Evolutionary conservation across 305 asterid genomes (phyloP).

Genomic region (Rubia balearica): DNA sequence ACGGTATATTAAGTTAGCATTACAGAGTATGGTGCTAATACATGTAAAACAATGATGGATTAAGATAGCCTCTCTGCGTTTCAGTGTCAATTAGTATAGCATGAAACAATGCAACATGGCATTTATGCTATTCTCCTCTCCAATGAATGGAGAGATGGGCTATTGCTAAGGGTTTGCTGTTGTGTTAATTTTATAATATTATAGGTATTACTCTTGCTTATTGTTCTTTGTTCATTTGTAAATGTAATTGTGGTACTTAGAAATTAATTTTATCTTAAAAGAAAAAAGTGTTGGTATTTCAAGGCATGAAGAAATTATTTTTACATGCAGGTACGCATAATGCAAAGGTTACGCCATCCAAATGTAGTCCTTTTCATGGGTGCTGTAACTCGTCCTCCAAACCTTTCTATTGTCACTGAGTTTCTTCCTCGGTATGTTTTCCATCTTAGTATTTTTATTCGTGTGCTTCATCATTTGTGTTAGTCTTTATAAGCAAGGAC

Average conservation of each 20-base stretch:
- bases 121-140: background rate
- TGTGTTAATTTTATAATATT: background rate
- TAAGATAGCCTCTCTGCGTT: background rate
- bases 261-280: background rate
- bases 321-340: constrained; percentile 76
- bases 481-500: background rate
- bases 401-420: constrained; percentile 92
- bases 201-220: background rate
- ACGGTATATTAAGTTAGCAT: background rate
- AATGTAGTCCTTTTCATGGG: constrained; percentile 98
- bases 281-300: background rate
- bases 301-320: constrained; percentile 17
- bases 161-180: background rate
- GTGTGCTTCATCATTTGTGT: background rate
- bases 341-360: constrained; percentile 98
- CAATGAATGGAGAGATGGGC: background rate
- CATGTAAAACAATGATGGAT: background rate
- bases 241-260: background rate
- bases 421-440: constrained; percentile 76
- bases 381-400: constrained; percentile 98
- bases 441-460: background rate
- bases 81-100: background rate
- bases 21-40: background rate
- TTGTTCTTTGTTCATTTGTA: background rate
- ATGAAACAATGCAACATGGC: background rate